Conservation (phyloP, 305 asterid genomes). For the Petunia hybrid region DNA sequence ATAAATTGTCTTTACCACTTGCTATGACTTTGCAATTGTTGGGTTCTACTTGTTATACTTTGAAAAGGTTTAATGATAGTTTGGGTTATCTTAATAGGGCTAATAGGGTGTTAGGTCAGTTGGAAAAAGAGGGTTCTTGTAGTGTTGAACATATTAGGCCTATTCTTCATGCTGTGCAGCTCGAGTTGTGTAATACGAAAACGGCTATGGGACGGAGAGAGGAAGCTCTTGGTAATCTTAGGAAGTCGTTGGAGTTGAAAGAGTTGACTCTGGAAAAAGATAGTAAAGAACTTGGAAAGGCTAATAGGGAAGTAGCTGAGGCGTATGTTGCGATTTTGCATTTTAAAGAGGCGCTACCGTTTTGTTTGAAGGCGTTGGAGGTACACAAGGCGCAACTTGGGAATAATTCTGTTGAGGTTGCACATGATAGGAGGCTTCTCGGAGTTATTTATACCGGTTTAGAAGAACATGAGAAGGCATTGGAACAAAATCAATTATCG, state of each 20-base stretch:
- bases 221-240: slow-evolving; percentile 81
- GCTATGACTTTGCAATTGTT: slow-evolving; percentile 88
- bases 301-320: slow-evolving; percentile 86
- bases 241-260: slow-evolving; percentile 76
- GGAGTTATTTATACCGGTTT: slow-evolving; percentile 92
- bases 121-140: slow-evolving; percentile 56
- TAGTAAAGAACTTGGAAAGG: slow-evolving; percentile 84
- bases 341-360: slow-evolving; percentile 77
- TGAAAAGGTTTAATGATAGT: slow-evolving; percentile 82
- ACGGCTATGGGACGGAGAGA: slow-evolving; percentile 93
- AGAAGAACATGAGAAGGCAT: slow-evolving; percentile 78
- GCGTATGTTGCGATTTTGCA: slow-evolving; percentile 79
- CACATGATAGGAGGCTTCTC: slow-evolving; percentile 80
- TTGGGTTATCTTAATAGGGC: slow-evolving; percentile 86
- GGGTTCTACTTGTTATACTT: slow-evolving; percentile 73
- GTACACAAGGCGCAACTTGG: slow-evolving; percentile 72
- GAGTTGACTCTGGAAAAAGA: slow-evolving; percentile 69
- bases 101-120: slow-evolving; percentile 63
- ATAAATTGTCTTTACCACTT: slow-evolving; percentile 67
- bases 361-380: slow-evolving; percentile 81
- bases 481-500: slow-evolving; percentile 84
- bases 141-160: slow-evolving; percentile 61
- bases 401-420: slow-evolving; percentile 84
- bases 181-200: slow-evolving; percentile 76
- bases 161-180: slow-evolving; percentile 75